A percentile compares a stretch with the other conserved stretches of the same genome.
Evolutionary conservation across 1,139 yeast species (phyloP).

Genomic region (Chernovozyma aurita): DNA sequence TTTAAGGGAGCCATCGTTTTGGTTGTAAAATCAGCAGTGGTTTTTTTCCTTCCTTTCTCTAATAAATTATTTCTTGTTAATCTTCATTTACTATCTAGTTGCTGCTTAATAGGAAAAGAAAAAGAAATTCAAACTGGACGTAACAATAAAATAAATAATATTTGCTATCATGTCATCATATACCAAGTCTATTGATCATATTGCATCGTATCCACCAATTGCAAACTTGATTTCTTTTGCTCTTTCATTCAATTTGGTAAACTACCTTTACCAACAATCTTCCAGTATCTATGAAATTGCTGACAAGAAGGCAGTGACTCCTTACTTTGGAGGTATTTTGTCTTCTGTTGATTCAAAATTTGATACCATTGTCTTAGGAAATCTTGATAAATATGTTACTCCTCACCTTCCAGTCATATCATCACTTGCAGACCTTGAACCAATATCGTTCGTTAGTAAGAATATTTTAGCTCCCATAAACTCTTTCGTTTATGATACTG

Average conservation of each 20-base stretch:
- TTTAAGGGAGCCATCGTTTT: constrained; percentile 3
- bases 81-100: background rate
- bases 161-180: constrained; percentile 7
- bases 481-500: constrained; percentile 22
- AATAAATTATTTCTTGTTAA: background rate
- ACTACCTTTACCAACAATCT: constrained; percentile 19
- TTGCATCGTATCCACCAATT: constrained; percentile 30
- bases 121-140: no score
- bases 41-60: no score
- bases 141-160: no score
- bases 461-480: constrained; percentile 26
- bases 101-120: no score
- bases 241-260: constrained; percentile 24
- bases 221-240: constrained; percentile 18
- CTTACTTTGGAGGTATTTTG: constrained; percentile 22
- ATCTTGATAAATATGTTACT: constrained; percentile 14
- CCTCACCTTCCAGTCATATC: constrained; percentile 6
- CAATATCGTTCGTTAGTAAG: constrained; percentile 12
- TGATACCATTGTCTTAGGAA: constrained; percentile 22
- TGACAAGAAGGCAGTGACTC: constrained; percentile 20
- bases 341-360: constrained; percentile 24
- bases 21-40: no score
- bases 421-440: constrained; percentile 12
- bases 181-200: constrained; percentile 33
- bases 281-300: constrained; percentile 11